These are phyloP conservation scores for Cystofilobasidium ferigula DNA, from an alignment of 768 basidiomycete genomes.

Conservation along the genomic window DNA sequence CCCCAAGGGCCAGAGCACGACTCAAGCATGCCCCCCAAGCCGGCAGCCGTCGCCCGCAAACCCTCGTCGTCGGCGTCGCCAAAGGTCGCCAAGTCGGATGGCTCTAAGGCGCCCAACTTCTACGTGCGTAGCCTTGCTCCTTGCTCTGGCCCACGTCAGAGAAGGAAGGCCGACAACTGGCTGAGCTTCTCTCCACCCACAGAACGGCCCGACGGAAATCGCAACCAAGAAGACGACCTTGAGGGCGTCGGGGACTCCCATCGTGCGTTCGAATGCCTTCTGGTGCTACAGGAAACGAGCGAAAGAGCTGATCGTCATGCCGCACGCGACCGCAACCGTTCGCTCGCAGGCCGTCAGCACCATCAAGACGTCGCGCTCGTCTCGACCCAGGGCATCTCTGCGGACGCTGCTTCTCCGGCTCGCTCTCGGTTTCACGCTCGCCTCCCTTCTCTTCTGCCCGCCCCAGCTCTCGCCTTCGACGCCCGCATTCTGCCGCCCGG, in stretches of 20 bases:
- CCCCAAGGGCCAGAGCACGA: too few relatives aligned
- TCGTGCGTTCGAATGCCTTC: not conserved
- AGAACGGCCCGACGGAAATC: not conserved
- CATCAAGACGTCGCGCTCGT: not conserved
- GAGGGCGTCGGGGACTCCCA: not conserved
- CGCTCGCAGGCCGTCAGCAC: not conserved
- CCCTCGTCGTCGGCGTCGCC: not conserved
- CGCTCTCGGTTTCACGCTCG: slow-evolving; percentile 30
- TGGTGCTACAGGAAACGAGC: not conserved
- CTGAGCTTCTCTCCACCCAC: not conserved
- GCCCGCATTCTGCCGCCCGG: slow-evolving; percentile 33
- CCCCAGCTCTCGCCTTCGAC: slow-evolving; percentile 28
- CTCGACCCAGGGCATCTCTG: not conserved
- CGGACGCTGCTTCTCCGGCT: not conserved
- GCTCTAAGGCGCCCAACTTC: not conserved
- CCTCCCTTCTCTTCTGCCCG: slow-evolving; percentile 34
- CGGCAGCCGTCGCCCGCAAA: not conserved
- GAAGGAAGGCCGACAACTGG: not conserved
- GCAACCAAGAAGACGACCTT: not conserved
- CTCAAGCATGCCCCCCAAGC: slow-evolving; percentile 1
- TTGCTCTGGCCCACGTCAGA: not conserved
- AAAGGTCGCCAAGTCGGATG: not conserved
- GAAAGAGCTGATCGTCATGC: not conserved
- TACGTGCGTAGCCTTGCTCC: not conserved
- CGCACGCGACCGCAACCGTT: slow-evolving; percentile 1